Percentiles rank a stretch among this genome's conserved stretches.
Evolutionary conservation across 1,284 basidiomycete species (phyloP).

Genomic region (Cystobasidium pallidum): DNA sequence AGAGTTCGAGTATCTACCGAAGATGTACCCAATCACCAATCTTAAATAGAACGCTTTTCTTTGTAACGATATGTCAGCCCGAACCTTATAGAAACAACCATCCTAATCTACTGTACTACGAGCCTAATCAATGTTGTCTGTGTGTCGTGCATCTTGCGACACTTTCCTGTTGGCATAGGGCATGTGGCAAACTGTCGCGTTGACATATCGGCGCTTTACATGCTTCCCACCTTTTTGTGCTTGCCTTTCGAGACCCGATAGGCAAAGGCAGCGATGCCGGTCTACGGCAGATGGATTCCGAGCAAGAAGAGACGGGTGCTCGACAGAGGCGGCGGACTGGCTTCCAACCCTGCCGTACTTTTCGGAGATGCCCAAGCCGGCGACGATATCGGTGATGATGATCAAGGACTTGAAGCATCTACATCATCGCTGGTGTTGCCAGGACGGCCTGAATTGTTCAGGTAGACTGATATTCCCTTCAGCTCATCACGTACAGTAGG

Average conservation of each 20-base stretch:
- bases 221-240: not conserved
- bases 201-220: not conserved
- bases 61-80: not conserved
- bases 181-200: not conserved
- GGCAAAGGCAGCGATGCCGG: constrained; percentile 6
- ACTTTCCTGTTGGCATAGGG: no score
- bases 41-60: not conserved
- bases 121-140: not conserved
- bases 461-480: not conserved
- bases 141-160: no score
- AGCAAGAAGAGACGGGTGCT: constrained; percentile 34
- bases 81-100: no score
- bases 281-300: constrained; percentile 10
- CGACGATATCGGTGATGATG: constrained; percentile 5
- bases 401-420: not conserved
- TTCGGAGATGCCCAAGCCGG: constrained; percentile 18
- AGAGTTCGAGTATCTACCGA: not conserved
- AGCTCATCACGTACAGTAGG: not conserved
- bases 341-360: constrained; percentile 23
- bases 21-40: not conserved
- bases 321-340: constrained; percentile 41
- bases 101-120: constrained; percentile 3
- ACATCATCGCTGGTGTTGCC: not conserved
- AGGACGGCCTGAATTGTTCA: constrained; percentile 10
- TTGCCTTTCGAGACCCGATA: not conserved